These are phyloP conservation scores for Mycotypha africana DNA, from an alignment of 371 early-diverging fungal species.

Conservation along the genomic window DNA sequence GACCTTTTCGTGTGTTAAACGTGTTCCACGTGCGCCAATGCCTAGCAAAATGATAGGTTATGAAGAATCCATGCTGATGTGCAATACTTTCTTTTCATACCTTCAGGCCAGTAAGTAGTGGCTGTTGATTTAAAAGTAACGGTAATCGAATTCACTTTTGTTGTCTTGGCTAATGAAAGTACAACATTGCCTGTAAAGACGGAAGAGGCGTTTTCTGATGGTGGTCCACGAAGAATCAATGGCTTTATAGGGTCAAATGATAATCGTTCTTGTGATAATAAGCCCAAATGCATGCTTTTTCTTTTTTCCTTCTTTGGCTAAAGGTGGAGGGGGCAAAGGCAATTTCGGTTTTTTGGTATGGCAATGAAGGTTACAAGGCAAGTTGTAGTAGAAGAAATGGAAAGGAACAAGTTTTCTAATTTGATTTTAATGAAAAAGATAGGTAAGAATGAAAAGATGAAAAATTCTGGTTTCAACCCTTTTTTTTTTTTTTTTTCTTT, in stretches of 20 bases:
- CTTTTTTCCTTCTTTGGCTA: too few relatives aligned
- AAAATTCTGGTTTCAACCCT: too few relatives aligned
- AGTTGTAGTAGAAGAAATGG: too few relatives aligned
- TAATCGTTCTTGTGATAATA: slow-evolving; percentile 28
- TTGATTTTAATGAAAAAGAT: too few relatives aligned
- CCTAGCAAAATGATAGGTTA: slow-evolving; percentile 9
- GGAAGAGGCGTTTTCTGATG: slow-evolving; percentile 27
- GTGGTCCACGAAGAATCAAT: slow-evolving; percentile 35
- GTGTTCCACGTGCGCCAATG: slow-evolving; percentile 28
- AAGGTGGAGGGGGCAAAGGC: too few relatives aligned
- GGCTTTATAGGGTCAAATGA: slow-evolving; percentile 44
- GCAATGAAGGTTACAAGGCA: too few relatives aligned
- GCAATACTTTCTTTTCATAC: slow-evolving; percentile 5
- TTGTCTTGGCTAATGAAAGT: slow-evolving; percentile 24
- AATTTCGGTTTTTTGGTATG: too few relatives aligned
- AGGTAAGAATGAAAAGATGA: too few relatives aligned
- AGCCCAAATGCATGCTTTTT: slow-evolving; percentile 21
- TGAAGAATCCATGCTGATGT: not conserved
- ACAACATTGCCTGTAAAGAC: slow-evolving; percentile 37
- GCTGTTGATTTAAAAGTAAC: slow-evolving; percentile 33
- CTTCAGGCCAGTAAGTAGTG: slow-evolving; percentile 47
- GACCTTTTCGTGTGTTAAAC: slow-evolving; percentile 18
- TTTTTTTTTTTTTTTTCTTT: too few relatives aligned
- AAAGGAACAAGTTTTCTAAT: too few relatives aligned
- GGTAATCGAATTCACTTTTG: slow-evolving; percentile 27